These are phyloP conservation scores for Ogataea haglerorum DNA, from an alignment of 805 yeast species.

Conservation along the genomic window DNA sequence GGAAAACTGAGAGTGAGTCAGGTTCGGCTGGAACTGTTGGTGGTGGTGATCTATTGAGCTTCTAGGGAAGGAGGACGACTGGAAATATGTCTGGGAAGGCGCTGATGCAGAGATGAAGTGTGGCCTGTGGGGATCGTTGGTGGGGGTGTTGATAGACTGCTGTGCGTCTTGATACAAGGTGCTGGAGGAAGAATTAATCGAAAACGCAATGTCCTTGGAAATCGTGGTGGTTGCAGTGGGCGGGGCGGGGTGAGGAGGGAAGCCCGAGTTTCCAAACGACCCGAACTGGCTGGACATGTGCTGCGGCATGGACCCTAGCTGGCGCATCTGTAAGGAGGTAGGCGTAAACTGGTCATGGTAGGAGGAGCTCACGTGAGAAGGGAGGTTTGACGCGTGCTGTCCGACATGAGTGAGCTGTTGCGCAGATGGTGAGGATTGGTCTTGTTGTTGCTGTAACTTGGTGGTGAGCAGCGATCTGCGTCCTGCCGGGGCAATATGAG, in stretches of 20 bases:
- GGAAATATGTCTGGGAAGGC: slow-evolving; percentile 23
- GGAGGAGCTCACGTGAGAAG: slow-evolving; percentile 39
- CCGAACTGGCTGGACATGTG: slow-evolving; percentile 17
- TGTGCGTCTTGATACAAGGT: slow-evolving; percentile 34
- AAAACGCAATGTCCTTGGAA: slow-evolving; percentile 46
- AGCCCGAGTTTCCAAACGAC: slow-evolving; percentile 17
- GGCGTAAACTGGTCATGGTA: slow-evolving; percentile 16
- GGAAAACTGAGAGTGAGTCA: slow-evolving; percentile 9
- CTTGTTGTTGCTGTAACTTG: slow-evolving; percentile 17
- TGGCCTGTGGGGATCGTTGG: slow-evolving; percentile 10
- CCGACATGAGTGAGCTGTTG: slow-evolving; percentile 39
- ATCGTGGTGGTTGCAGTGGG: slow-evolving; percentile 55
- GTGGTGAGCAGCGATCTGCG: slow-evolving; percentile 31
- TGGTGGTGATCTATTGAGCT: slow-evolving; percentile 9
- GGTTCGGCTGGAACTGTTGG: slow-evolving; percentile 7
- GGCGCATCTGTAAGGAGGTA: slow-evolving; percentile 7
- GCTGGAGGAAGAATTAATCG: slow-evolving; percentile 33
- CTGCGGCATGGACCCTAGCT: slow-evolving; percentile 6
- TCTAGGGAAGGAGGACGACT: slow-evolving; percentile 18
- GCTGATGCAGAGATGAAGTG: slow-evolving; percentile 30
- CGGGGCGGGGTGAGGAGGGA: slow-evolving; percentile 38
- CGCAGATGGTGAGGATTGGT: slow-evolving; percentile 7
- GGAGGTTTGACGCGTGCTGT: slow-evolving; percentile 36
- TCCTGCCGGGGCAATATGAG: slow-evolving; percentile 27
- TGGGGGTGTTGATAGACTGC: slow-evolving; percentile 21